These are phyloP conservation scores for Syzygium aromaticum DNA, from an alignment of 345 rosid genomes.

Conservation along the genomic window DNA sequence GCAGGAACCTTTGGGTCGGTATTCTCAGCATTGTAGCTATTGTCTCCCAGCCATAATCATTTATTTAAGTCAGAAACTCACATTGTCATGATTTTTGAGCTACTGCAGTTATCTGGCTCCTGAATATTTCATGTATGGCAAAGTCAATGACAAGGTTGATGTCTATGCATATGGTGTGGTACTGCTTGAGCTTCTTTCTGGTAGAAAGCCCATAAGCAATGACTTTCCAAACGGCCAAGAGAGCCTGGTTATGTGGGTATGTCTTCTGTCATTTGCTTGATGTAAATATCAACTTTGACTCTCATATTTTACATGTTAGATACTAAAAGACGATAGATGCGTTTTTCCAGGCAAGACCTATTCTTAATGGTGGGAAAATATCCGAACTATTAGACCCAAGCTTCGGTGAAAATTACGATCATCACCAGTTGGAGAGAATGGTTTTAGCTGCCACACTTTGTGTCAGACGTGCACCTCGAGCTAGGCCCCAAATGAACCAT, in stretches of 20 bases:
- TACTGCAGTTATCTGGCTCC: slow-evolving; percentile 90
- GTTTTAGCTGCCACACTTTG: slow-evolving; percentile 80
- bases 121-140: slow-evolving; percentile 91
- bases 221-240: slow-evolving; percentile 67
- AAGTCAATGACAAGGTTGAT: slow-evolving; percentile 83
- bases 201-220: slow-evolving; percentile 71
- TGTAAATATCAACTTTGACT: background rate
- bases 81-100: slow-evolving; percentile 2
- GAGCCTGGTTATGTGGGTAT: slow-evolving; percentile 97
- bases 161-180: slow-evolving; percentile 94
- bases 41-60: background rate
- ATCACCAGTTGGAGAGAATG: slow-evolving; percentile 61
- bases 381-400: slow-evolving; percentile 53
- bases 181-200: slow-evolving; percentile 89
- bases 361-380: slow-evolving; percentile 52
- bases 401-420: slow-evolving; percentile 27
- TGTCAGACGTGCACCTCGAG: slow-evolving; percentile 54
- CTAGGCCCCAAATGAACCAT: slow-evolving; percentile 68
- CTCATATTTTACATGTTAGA: background rate
- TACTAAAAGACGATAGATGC: background rate
- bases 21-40: background rate
- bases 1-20: slow-evolving; percentile 95
- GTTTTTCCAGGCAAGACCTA: slow-evolving; percentile 65
- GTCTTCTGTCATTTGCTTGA: slow-evolving; percentile 5
- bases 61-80: background rate